Evolutionary conservation across 495 filamentous ascomycete genomes (phyloP), one percentile per base, ranked within the genome.

Genomic region (Xylaria castorea): DNA sequence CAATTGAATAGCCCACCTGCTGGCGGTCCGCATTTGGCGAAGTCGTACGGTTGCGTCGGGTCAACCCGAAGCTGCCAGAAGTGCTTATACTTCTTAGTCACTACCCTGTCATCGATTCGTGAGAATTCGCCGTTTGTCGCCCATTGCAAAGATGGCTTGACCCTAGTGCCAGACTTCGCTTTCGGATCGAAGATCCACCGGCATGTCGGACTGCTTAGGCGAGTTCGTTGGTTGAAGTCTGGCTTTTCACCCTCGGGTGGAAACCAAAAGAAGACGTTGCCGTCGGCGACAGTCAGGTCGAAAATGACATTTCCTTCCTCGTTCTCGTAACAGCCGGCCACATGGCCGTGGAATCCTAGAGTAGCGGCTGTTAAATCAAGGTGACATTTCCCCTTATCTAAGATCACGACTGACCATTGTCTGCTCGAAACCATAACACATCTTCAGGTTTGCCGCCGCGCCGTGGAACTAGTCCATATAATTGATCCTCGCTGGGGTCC

Each of bases 181-280:
- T 80, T 79, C 34, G 86, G 86, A 75, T 89, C 83, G 67, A 89
- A 83, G n/a, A 85, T 78, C 87, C 87, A 89, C 20, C 87, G 85
- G 66, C 80, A 80, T 18, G 87, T 89, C 20, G 85, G 84, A 32
- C 81, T 84, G 61, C 79, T 82, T 7, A 89, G 77, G 40, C 78
- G 83, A 71, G 73, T 80, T 34, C 76, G 79, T 73, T 70, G 79
- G 34, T 73, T 78, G 27, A 75, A 40, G 36, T 75, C 75, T 12
- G 75, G 78, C 46, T 25, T 57, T 63, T 69, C 73, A 36, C 79
- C 72, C 22, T 83, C 81, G 11, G 85, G 86, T 2, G 87, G 87
- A 76, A 86, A 89, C 78, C 82, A 89, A 79, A 85, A 88, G 77
- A 89, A 89, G 20, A 88, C 86, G 73, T 89, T 88, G 22, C 85